phyloP scores from a whole-genome alignment of 306 rosid genomes.

The Hippophae gyantsensis region DNA sequence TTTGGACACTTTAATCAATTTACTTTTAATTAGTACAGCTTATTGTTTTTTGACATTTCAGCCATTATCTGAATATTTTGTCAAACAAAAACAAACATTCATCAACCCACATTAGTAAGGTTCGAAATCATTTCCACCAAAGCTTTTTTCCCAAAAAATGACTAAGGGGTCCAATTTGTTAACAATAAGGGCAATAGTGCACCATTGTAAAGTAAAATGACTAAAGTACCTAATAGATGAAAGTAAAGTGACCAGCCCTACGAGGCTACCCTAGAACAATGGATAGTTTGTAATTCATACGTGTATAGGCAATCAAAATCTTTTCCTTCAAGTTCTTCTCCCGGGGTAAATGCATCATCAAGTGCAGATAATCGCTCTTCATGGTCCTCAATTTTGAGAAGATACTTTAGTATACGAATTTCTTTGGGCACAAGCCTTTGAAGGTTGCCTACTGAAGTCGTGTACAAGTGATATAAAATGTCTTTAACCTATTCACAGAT shows the following conservation, averaged over 20 bases:
- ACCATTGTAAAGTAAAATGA: not conserved
- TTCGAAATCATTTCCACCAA: no score
- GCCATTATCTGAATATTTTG: no score
- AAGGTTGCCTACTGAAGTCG: constrained; percentile 72
- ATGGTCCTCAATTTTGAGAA: constrained; percentile 66
- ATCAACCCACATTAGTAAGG: no score
- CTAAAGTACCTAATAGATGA: constrained; percentile 1
- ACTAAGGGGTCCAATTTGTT: no score
- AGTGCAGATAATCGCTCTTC: constrained; percentile 57
- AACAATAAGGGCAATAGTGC: no score
- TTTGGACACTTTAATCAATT: no score
- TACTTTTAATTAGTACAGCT: no score
- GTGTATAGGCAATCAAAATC: constrained; percentile 68
- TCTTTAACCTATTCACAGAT: constrained; percentile 56
- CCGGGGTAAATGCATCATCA: constrained; percentile 87
- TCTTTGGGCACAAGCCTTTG: constrained; percentile 82
- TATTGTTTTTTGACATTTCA: no score
- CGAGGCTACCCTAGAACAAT: not conserved
- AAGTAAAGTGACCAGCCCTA: not conserved
- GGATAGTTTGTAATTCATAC: constrained; percentile 33
- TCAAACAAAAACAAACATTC: no score
- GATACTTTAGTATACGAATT: constrained; percentile 66
- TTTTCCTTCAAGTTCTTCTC: constrained; percentile 72
- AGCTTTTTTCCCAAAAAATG: no score
- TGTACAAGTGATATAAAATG: constrained; percentile 64